phyloP scores from a whole-genome alignment of 768 basidiomycete species.

The Amanita brunnescens region DNA sequence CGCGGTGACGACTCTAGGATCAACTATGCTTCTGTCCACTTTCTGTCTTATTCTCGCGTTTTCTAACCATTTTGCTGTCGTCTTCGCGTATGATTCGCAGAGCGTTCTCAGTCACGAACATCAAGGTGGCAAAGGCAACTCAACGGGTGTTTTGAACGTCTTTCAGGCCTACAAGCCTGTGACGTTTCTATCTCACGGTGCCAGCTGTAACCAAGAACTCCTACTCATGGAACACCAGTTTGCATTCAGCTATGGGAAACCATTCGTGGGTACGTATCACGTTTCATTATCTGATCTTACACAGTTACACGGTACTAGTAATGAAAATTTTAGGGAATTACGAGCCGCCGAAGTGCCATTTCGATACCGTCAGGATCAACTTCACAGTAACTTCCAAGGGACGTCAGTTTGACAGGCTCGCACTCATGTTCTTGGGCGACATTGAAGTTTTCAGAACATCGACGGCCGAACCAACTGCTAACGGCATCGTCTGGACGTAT shows the following conservation, averaged over 20 bases:
- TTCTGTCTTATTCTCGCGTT: not conserved
- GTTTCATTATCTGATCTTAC: not conserved
- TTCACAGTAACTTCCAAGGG: slow-evolving; percentile 75
- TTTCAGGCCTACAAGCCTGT: slow-evolving; percentile 1
- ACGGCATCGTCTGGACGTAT: slow-evolving; percentile 8
- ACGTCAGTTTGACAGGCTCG: slow-evolving; percentile 67
- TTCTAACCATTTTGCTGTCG: not conserved
- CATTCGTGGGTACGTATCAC: not conserved
- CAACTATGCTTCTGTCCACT: not conserved
- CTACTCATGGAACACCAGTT: slow-evolving; percentile 4
- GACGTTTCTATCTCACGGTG: not conserved
- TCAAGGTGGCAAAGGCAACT: not conserved
- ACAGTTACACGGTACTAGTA: too few species aligned
- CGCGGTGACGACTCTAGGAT: too few species aligned
- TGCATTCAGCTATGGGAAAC: slow-evolving; percentile 1
- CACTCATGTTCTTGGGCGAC: slow-evolving; percentile 66
- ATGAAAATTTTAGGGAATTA: not conserved
- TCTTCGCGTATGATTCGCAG: not conserved
- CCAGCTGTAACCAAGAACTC: not conserved
- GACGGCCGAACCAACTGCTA: slow-evolving; percentile 5
- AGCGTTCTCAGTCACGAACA: not conserved
- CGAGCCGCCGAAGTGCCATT: slow-evolving; percentile 15
- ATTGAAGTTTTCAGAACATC: slow-evolving; percentile 35
- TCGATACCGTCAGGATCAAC: slow-evolving; percentile 49
- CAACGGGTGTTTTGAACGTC: not conserved